Evolutionary conservation across 257 asterid genomes (phyloP).

Genomic region (Petunia axillaris): DNA sequence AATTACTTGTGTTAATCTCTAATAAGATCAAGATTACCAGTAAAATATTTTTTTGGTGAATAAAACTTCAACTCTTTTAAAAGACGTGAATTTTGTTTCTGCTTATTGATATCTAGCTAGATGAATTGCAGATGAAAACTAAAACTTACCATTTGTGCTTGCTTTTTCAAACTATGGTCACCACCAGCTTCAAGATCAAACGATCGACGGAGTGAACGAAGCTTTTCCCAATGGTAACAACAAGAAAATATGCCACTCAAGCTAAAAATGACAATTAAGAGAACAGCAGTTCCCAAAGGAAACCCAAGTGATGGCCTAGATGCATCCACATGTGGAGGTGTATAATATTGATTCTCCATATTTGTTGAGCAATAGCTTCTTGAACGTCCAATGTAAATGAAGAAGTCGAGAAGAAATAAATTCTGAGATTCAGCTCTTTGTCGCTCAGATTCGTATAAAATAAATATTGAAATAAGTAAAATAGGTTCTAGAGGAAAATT

Average conservation of each 20-base stretch:
- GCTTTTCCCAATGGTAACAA: constrained; percentile 96
- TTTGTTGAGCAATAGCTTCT: neutral
- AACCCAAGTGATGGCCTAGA: constrained; percentile 89
- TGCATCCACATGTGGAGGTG: constrained; percentile 42
- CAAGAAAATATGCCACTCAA: constrained; percentile 92
- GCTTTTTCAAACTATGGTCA: constrained; percentile 43
- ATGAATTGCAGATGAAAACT: neutral
- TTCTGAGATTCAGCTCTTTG: neutral
- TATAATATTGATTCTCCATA: constrained; percentile 66
- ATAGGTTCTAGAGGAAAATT: neutral
- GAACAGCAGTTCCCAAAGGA: constrained; percentile 90
- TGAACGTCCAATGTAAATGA: neutral
- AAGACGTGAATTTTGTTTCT: too few species aligned
- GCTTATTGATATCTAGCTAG: too few species aligned
- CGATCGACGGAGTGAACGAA: constrained; percentile 63
- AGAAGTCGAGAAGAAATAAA: neutral
- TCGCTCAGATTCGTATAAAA: too few species aligned
- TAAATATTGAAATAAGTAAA: neutral
- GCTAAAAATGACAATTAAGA: constrained; percentile 71
- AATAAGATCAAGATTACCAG: too few species aligned
- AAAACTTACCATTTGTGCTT: constrained; percentile 43
- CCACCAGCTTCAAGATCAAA: constrained; percentile 48
- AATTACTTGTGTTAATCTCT: too few species aligned
- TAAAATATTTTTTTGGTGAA: too few species aligned
- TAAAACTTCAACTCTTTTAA: too few species aligned